A percentile compares a stretch with the other conserved stretches of the same genome.
Evolutionary conservation across 768 basidiomycete genomes (phyloP).

Genomic region (Amanita muscaria): DNA sequence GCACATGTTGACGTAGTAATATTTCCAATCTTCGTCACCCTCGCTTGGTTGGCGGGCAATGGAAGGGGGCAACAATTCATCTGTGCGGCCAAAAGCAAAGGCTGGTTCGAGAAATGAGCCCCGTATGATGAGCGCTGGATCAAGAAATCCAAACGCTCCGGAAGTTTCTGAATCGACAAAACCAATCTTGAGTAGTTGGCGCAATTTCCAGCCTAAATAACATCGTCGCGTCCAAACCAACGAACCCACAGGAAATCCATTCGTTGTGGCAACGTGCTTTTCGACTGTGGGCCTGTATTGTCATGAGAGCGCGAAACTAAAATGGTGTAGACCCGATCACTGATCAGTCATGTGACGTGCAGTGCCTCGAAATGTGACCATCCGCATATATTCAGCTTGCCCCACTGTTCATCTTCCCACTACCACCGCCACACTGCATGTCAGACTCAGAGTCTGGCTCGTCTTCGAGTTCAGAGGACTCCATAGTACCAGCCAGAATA

Average conservation of each 20-base stretch:
- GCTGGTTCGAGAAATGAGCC: background rate
- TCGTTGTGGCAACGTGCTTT: background rate
- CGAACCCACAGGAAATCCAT: background rate
- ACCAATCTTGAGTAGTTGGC: slow-evolving; percentile 13
- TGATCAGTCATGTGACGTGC: too few relatives aligned
- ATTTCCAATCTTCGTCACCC: background rate
- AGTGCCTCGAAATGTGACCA: too few relatives aligned
- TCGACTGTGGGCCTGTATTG: background rate
- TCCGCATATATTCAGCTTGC: too few relatives aligned
- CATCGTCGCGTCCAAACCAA: slow-evolving; percentile 13
- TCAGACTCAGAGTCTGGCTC: too few relatives aligned
- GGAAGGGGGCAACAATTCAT: background rate
- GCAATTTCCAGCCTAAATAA: slow-evolving; percentile 7
- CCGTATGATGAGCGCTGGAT: background rate
- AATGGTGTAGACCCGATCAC: too few relatives aligned
- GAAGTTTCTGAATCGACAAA: slow-evolving; percentile 8
- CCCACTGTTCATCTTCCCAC: too few relatives aligned
- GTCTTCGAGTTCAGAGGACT: too few relatives aligned
- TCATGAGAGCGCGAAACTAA: too few relatives aligned
- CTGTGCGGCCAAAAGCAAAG: background rate
- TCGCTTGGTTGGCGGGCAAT: background rate
- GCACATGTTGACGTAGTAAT: background rate
- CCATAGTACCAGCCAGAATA: too few relatives aligned
- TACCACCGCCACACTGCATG: too few relatives aligned
- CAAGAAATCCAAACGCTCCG: background rate